phyloP scores from a whole-genome alignment of 371 early-diverging fungal species.

The Saksenaea vasiformis region DNA sequence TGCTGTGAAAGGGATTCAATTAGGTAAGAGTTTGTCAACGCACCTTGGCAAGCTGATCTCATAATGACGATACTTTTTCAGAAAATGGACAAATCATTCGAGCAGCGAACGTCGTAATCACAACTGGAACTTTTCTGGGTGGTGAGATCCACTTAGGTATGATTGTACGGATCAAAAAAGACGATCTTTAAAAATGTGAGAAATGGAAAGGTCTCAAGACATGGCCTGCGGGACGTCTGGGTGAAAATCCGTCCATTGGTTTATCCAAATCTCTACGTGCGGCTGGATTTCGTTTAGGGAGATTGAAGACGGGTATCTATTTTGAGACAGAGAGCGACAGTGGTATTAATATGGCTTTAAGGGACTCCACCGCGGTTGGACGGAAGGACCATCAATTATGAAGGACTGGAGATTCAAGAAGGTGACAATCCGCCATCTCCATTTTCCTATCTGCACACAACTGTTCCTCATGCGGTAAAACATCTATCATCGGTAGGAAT shows the following conservation, averaged over 20 bases:
- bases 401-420: constrained; percentile 61
- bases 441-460: constrained; percentile 74
- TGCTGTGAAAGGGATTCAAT: constrained; percentile 37
- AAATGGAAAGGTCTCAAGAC: constrained; percentile 58
- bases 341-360: constrained; percentile 6
- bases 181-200: neutral
- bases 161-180: neutral
- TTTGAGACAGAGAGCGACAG: neutral
- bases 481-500: neutral
- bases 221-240: constrained; percentile 81
- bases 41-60: neutral
- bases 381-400: constrained; percentile 75
- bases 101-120: constrained; percentile 77
- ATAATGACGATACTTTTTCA: constrained; percentile 19
- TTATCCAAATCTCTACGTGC: constrained; percentile 73
- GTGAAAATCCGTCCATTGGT: constrained; percentile 76
- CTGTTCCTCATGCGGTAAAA: constrained; percentile 61
- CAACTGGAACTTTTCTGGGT: constrained; percentile 85
- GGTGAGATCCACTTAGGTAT: constrained; percentile 82
- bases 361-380: constrained; percentile 83
- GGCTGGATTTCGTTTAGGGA: constrained; percentile 75
- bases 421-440: constrained; percentile 80
- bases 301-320: constrained; percentile 74
- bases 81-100: constrained; percentile 69
- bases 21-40: constrained; percentile 35